Evolutionary conservation across 2,329 filamentous ascomycete genomes (phyloP).

Genomic region (Microsporum canis): DNA sequence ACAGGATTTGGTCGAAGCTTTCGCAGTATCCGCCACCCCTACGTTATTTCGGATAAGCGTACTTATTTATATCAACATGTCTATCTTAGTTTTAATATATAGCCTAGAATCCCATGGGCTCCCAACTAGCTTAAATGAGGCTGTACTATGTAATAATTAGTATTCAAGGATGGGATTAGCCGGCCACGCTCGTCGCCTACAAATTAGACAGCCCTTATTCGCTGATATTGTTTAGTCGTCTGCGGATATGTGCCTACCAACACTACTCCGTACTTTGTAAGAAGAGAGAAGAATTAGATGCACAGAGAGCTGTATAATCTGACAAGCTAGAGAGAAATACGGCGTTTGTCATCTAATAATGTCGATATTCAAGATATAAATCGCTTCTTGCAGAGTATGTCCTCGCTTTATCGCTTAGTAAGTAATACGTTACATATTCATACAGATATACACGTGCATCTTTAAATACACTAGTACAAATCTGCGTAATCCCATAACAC

Average conservation of each 20-base stretch:
- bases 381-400: neutral
- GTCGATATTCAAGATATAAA: neutral
- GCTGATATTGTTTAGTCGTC: neutral
- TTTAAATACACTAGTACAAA: neutral
- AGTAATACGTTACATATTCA: neutral
- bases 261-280: too few species aligned
- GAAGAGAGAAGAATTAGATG: too few species aligned
- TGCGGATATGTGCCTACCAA: too few species aligned
- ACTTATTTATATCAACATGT: neutral
- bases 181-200: neutral
- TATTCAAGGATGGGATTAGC: neutral
- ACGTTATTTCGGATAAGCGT: neutral
- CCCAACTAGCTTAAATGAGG: neutral
- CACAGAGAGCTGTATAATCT: too few species aligned
- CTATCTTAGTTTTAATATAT: neutral
- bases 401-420: neutral
- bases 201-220: neutral
- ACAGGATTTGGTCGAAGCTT: neutral
- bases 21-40: neutral
- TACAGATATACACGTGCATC: neutral
- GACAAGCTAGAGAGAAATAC: neutral
- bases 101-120: neutral
- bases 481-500: neutral
- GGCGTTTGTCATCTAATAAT: neutral
- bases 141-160: neutral